Evolutionary conservation across 306 rosid species (phyloP).

Genomic region (Echinosophora koreensis): DNA sequence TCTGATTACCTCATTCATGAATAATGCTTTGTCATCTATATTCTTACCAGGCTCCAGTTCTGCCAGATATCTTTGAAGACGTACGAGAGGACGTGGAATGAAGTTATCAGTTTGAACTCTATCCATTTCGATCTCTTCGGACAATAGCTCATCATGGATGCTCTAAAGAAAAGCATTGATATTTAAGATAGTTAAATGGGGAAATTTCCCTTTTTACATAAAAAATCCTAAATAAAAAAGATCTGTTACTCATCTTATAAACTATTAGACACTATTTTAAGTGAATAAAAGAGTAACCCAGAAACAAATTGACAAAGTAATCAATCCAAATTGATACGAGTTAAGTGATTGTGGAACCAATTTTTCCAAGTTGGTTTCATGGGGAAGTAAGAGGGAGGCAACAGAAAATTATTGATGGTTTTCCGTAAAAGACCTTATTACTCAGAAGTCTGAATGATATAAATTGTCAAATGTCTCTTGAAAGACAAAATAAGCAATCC

Average conservation of each 20-base stretch:
- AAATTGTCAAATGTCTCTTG: slow-evolving; percentile 22
- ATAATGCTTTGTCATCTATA: slow-evolving; percentile 48
- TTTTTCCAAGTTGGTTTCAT: slow-evolving; percentile 22
- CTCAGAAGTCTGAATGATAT: neutral
- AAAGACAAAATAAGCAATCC: slow-evolving; percentile 26
- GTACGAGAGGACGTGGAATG: slow-evolving; percentile 75
- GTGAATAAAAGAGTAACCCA: slow-evolving; percentile 18
- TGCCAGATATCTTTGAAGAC: slow-evolving; percentile 59
- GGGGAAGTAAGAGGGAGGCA: slow-evolving; percentile 2
- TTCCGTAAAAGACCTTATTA: neutral
- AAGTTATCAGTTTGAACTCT: slow-evolving; percentile 69
- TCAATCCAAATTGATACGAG: slow-evolving; percentile 1
- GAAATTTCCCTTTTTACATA: neutral
- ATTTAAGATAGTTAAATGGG: slow-evolving; percentile 42
- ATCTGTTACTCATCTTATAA: slow-evolving; percentile 28
- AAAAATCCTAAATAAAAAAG: slow-evolving; percentile 32
- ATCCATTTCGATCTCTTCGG: slow-evolving; percentile 76
- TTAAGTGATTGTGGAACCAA: neutral
- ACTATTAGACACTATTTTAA: slow-evolving; percentile 23
- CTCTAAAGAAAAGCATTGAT: slow-evolving; percentile 58
- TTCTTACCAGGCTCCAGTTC: slow-evolving; percentile 60
- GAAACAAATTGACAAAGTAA: slow-evolving; percentile 11
- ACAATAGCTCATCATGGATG: slow-evolving; percentile 80
- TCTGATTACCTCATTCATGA: slow-evolving; percentile 55
- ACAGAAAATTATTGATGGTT: slow-evolving; percentile 10